Evolutionary conservation across 371 early-diverging fungal species (phyloP), one percentile per base, ranked within the genome.

Genomic region (Mucor plumbeus): DNA sequence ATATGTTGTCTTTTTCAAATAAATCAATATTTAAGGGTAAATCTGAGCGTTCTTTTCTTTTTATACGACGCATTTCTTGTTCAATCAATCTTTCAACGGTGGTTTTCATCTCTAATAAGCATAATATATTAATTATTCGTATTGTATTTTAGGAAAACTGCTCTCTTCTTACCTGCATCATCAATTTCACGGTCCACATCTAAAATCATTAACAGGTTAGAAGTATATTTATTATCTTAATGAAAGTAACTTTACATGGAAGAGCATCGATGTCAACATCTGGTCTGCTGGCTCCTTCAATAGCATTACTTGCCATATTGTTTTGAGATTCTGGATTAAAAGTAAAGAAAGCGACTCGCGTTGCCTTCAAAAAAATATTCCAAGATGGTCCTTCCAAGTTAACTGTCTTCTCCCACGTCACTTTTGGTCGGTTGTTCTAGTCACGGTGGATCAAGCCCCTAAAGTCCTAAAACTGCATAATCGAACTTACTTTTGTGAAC

Each of bases 51-150:
- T 78, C 76, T 55, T 69, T 79, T 67, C 72, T 83, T 58, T 85
- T 78, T 82, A 88, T 85, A 35, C 85, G 83, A 50, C 84, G 81
- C 86, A 90, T 85, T 71, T 92, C 92, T 57, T 88, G 82, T 57
- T 89, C 88, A 64, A 92, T 85, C 71, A 91, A 63, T 57, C 83
- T 78, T 58, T 90, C 86, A 3, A 91, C 91, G 53, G 77, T 61
- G 14, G 75, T 57, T 39, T 75, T 81, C 67, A 73, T 74, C 36
- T 75, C 84, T 81, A 26, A 60, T n/a, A 14, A 1, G 11, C 8
- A 39, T n/a, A 56, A 43, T 31, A 11, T 33, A n/a, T 31, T 34
- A n/a, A 7, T 4, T 17, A 44, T 7, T n/a, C 44, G 17, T 15
- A 3, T 26, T 26, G 3, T 26, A 26, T 3, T 26, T 26, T 26